Evolutionary conservation across 805 yeast species (phyloP).

Genomic region (Candida tallmaniae): DNA sequence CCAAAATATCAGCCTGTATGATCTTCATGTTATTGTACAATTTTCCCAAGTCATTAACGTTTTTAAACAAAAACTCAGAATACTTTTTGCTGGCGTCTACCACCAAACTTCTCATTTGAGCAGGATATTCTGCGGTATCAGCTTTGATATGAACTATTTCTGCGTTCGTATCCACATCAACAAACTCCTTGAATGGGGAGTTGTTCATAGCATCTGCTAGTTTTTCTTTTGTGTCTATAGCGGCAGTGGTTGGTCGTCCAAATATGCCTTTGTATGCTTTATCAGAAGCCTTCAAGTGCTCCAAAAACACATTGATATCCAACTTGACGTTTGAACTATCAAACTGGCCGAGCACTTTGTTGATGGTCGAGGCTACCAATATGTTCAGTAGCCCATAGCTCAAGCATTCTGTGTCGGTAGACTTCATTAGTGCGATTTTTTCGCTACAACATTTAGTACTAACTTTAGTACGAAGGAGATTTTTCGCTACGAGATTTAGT

Average conservation of each 20-base stretch:
- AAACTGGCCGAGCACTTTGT: constrained; percentile 5
- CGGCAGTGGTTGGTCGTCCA: constrained; percentile 9
- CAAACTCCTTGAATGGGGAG: constrained; percentile 17
- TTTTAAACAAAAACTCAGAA: constrained; percentile 16
- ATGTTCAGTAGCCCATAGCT: constrained; percentile 10
- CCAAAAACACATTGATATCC: constrained; percentile 7
- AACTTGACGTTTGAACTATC: constrained; percentile 9
- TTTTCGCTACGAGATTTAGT: too few species aligned
- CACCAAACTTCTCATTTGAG: constrained; percentile 18
- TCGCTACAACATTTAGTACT: too few species aligned
- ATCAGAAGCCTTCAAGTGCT: constrained; percentile 6
- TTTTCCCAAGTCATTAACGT: constrained; percentile 17
- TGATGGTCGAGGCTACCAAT: constrained; percentile 12
- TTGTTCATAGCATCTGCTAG: constrained; percentile 11
- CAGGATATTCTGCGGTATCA: constrained; percentile 16
- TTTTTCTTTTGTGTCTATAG: constrained; percentile 10
- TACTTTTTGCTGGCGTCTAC: constrained; percentile 18
- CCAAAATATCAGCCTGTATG: constrained; percentile 3
- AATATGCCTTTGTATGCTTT: constrained; percentile 8
- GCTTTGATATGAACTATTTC: constrained; percentile 18
- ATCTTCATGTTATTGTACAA: constrained; percentile 2
- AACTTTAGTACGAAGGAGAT: too few species aligned
- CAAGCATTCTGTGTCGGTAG: constrained; percentile 6
- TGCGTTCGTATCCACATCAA: constrained; percentile 15
- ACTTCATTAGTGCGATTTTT: not conserved